Conservation (phyloP, 2,329 filamentous ascomycete genomes). For the Colletotrichum musae region DNA sequence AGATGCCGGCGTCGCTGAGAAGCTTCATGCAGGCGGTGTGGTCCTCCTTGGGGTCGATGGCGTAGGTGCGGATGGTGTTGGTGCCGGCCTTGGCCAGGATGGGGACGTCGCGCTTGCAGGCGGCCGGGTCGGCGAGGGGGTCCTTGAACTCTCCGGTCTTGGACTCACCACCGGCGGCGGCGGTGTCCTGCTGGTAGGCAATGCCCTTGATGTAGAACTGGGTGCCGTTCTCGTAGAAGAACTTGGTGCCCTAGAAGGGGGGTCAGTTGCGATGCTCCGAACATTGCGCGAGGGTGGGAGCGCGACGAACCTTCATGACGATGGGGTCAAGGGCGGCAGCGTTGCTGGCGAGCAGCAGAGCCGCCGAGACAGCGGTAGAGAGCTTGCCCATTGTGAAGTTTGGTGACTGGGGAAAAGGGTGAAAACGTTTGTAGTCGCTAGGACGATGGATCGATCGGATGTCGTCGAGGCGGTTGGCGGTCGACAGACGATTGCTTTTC, state of each 20-base stretch:
- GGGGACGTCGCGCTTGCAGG: conserved; percentile 89
- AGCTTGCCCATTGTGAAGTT: conserved; percentile 37
- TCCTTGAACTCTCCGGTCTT: conserved; percentile 77
- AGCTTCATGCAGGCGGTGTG: conserved; percentile 89
- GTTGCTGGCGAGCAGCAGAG: conserved; percentile 58
- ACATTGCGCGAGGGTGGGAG: conserved; percentile 37
- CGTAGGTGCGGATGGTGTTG: conserved; percentile 96
- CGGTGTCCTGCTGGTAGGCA: conserved; percentile 90
- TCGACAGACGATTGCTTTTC: conserved; percentile 5
- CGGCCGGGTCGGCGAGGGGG: conserved; percentile 79
- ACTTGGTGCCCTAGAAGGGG: conserved; percentile 77
- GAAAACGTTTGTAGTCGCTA: neutral
- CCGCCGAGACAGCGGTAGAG: conserved; percentile 50
- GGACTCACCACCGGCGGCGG: conserved; percentile 66
- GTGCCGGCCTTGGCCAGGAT: conserved; percentile 83
- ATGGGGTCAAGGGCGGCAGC: conserved; percentile 69
- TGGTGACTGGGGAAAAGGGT: neutral
- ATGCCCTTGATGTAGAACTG: conserved; percentile 89
- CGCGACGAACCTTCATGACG: conserved; percentile 73
- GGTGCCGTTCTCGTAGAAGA: conserved; percentile 85
- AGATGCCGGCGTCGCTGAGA: conserved; percentile 89
- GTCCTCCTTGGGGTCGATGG: conserved; percentile 83
- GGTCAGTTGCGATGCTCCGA: conserved; percentile 3
- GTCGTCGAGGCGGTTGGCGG: neutral
- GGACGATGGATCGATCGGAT: neutral